A percentile compares a stretch with the other conserved stretches of the same genome.
These are phyloP conservation scores for Dioscorea dumetorum DNA, from an alignment of 106 monocot species.

Conservation along the genomic window DNA sequence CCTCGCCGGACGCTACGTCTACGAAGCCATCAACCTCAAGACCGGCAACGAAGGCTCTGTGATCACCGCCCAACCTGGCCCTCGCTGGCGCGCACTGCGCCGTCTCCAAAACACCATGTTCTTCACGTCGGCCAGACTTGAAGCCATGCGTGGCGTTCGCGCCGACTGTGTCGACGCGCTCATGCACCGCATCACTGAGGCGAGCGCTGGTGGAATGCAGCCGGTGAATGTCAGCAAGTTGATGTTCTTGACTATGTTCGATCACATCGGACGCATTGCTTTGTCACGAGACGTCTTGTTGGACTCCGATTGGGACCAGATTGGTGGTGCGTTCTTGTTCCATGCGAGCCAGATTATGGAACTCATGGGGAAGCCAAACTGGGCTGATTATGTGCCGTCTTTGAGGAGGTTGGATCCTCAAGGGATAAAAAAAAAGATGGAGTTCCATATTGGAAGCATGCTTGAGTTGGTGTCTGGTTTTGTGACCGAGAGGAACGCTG, in stretches of 20 bases:
- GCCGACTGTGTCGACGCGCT: constrained; percentile 5
- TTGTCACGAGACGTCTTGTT: constrained; percentile 8
- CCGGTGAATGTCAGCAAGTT: constrained; percentile 5
- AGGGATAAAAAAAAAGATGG: constrained; percentile 8
- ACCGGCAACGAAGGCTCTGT: constrained; percentile 17
- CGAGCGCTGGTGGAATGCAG: not conserved
- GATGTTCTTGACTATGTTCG: constrained; percentile 6
- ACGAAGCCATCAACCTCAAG: constrained; percentile 14
- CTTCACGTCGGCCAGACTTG: constrained; percentile 10
- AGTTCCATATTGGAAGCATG: not conserved
- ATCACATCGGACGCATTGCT: constrained; percentile 12
- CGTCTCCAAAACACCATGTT: constrained; percentile 12
- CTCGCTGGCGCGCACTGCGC: constrained; percentile 20
- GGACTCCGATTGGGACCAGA: not conserved
- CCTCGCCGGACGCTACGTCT: constrained; percentile 10
- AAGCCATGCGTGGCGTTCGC: constrained; percentile 7
- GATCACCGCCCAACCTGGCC: constrained; percentile 19
- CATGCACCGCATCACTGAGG: not conserved
- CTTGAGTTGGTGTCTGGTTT: constrained; percentile 7
- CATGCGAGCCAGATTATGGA: constrained; percentile 14
- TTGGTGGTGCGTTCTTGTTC: constrained; percentile 1
- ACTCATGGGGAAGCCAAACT: constrained; percentile 13
- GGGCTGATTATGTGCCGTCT: constrained; percentile 12
- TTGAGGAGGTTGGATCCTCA: constrained; percentile 16
- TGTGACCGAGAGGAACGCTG: constrained; percentile 2